A percentile compares a stretch with the other conserved stretches of the same genome.
Conservation (phyloP, 495 filamentous ascomycete genomes). For the Aspergillus steynii region DNA sequence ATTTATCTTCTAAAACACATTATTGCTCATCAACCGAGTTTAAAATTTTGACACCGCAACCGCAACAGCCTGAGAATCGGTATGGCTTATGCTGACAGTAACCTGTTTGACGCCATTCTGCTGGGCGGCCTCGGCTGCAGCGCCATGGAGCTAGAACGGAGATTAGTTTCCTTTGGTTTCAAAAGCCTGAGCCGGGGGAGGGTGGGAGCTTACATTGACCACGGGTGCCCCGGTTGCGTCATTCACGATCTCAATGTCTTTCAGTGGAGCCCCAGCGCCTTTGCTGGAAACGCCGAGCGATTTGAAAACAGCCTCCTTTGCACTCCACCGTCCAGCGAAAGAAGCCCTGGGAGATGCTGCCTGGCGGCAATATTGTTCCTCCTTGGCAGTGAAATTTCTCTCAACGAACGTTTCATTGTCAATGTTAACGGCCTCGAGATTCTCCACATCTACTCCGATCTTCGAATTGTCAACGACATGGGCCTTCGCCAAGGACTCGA, state of each 20-base stretch:
- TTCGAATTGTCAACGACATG: constrained; percentile 73
- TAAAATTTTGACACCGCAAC: constrained; percentile 83
- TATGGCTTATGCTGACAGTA: constrained; percentile 92
- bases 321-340: constrained; percentile 92
- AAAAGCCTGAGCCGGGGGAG: not conserved
- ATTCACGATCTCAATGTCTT: constrained; percentile 88
- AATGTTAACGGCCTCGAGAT: constrained; percentile 79
- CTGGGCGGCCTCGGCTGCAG: constrained; percentile 76
- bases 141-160: constrained; percentile 69
- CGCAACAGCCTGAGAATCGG: constrained; percentile 86
- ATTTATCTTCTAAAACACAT: constrained; percentile 8
- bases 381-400: constrained; percentile 84
- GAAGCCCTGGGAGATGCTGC: constrained; percentile 75
- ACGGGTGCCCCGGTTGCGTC: constrained; percentile 79
- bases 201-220: constrained; percentile 69
- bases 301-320: constrained; percentile 99
- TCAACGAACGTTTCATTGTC: constrained; percentile 92
- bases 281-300: constrained; percentile 83
- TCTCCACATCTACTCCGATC: constrained; percentile 90
- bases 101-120: constrained; percentile 82
- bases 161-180: constrained; percentile 32
- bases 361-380: constrained; percentile 82
- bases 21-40: constrained; percentile 16
- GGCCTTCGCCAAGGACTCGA: constrained; percentile 75
- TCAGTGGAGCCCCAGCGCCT: constrained; percentile 85